A percentile compares a stretch with the other conserved stretches of the same genome.
phyloP scores from a whole-genome alignment of 2,329 filamentous ascomycete genomes.

The Knufia petricola region DNA sequence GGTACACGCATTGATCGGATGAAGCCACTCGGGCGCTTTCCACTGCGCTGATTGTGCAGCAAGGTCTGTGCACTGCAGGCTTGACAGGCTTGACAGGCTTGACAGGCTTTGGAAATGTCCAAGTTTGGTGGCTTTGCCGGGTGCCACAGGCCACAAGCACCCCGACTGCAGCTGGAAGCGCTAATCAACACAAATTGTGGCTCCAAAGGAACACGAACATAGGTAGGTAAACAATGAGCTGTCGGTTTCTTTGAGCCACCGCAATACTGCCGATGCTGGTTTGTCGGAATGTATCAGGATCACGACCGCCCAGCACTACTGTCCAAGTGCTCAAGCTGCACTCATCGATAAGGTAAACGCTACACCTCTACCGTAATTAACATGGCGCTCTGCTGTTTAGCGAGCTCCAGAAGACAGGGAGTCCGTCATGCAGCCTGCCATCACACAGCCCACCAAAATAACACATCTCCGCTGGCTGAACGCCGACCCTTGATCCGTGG shows the following conservation, averaged over 20 bases:
- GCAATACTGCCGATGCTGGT: too few relatives aligned
- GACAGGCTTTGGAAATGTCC: neutral
- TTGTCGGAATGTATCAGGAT: too few relatives aligned
- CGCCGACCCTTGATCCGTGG: neutral
- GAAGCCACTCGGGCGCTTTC: neutral
- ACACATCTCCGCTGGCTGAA: neutral
- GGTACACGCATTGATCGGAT: neutral
- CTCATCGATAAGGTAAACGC: neutral
- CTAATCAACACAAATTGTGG: too few relatives aligned
- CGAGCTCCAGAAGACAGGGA: neutral
- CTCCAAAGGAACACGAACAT: too few relatives aligned
- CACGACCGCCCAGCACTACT: too few relatives aligned
- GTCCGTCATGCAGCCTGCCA: neutral
- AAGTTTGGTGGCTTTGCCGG: too few relatives aligned
- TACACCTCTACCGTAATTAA: neutral
- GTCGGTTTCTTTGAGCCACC: too few relatives aligned
- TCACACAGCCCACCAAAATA: neutral
- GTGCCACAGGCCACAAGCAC: constrained; percentile 1
- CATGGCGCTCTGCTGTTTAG: neutral
- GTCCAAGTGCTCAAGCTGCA: too few relatives aligned
- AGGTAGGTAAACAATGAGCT: too few relatives aligned
- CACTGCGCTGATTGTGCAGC: neutral
- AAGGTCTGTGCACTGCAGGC: neutral
- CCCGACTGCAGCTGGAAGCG: neutral
- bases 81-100: neutral